A percentile compares a stretch with the other conserved stretches of the same genome.
Evolutionary conservation across 2,329 filamentous ascomycete species (phyloP).

Genomic region (Exutisphaerella laricina): DNA sequence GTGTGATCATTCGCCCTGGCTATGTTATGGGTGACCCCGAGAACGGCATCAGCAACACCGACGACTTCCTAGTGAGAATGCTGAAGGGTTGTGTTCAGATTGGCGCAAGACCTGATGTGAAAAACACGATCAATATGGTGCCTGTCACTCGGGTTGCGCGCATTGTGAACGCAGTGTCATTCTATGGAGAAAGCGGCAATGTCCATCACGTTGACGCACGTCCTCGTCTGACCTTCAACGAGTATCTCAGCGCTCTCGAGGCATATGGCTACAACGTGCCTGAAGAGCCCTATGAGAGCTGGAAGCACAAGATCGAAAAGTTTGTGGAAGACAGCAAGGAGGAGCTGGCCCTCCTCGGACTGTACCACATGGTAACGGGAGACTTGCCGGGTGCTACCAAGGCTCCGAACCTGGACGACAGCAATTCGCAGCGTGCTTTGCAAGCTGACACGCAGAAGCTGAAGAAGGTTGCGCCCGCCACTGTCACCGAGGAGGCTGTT

Average conservation of each 20-base stretch:
- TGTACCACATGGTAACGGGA: constrained; percentile 67
- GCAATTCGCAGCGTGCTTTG: constrained; percentile 60
- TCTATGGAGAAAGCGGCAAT: constrained; percentile 46
- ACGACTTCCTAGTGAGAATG: constrained; percentile 86
- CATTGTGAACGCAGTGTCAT: constrained; percentile 68
- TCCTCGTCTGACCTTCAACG: constrained; percentile 70
- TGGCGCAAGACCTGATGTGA: constrained; percentile 63
- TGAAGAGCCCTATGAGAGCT: constrained; percentile 61
- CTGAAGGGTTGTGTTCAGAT: constrained; percentile 85
- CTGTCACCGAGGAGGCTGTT: constrained; percentile 55
- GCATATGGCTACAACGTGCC: constrained; percentile 68
- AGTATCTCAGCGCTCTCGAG: constrained; percentile 66
- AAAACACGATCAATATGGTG: constrained; percentile 84
- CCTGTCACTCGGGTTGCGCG: constrained; percentile 78
- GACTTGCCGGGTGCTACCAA: constrained; percentile 65
- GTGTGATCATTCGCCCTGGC: constrained; percentile 73
- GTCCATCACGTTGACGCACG: constrained; percentile 77
- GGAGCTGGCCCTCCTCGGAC: constrained; percentile 66
- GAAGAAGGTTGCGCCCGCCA: constrained; percentile 45
- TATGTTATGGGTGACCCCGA: constrained; percentile 73
- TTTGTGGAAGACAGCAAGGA: constrained; percentile 63
- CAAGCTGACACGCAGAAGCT: constrained; percentile 46
- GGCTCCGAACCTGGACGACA: constrained; percentile 69
- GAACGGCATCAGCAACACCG: constrained; percentile 68
- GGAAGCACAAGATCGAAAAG: constrained; percentile 61